Evolutionary conservation across 1,139 yeast genomes (phyloP).

Genomic region (Pichia sp.): DNA sequence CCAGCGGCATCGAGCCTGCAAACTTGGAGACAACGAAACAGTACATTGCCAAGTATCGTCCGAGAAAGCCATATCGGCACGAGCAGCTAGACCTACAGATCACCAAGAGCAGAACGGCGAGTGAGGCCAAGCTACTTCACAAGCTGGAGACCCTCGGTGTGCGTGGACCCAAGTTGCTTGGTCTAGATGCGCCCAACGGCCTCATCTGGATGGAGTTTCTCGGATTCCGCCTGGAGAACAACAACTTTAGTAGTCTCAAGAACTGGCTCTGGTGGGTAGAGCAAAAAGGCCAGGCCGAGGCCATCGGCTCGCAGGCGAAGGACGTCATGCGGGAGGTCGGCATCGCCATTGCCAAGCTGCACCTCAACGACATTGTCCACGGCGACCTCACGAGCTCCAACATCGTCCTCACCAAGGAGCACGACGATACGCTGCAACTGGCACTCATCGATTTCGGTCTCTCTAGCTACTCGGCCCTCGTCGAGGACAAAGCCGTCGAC

Average conservation of each 20-base stretch:
- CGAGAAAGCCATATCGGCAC: constrained; percentile 85
- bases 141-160: constrained; percentile 56
- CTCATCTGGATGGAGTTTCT: constrained; percentile 85
- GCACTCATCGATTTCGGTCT: constrained; percentile 89
- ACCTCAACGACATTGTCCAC: constrained; percentile 75
- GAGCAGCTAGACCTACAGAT: constrained; percentile 72
- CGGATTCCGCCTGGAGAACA: constrained; percentile 49
- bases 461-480: constrained; percentile 66
- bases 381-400: constrained; percentile 96
- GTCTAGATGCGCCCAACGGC: constrained; percentile 74
- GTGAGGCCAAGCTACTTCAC: constrained; percentile 77
- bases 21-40: constrained; percentile 31
- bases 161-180: constrained; percentile 63
- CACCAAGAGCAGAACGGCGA: constrained; percentile 74
- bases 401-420: constrained; percentile 48
- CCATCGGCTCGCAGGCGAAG: constrained; percentile 38
- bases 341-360: constrained; percentile 63
- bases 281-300: constrained; percentile 34
- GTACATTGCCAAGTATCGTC: constrained; percentile 79
- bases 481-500: constrained; percentile 96
- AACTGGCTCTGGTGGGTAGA: constrained; percentile 69
- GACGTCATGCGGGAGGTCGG: constrained; percentile 56
- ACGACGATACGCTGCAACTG: constrained; percentile 30
- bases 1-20: constrained; percentile 26
- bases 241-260: constrained; percentile 55